Conservation (phyloP, 148 eudicot species). For the Hydrangea macrophylla region DNA sequence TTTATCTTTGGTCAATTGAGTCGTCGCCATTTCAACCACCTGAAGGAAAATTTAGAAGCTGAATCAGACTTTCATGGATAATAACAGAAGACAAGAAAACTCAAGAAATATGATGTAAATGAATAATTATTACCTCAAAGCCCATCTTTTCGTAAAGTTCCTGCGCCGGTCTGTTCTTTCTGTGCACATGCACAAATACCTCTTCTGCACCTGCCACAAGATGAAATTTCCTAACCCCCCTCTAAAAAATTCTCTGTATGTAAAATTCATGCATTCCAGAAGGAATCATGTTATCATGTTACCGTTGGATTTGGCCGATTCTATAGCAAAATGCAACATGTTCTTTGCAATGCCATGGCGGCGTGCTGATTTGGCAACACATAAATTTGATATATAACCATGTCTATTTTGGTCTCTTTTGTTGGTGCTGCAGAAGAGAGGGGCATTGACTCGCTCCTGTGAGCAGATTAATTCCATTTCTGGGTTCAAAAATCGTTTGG, state of each 20-base stretch:
- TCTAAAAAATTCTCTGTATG: background rate
- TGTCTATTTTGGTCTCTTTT: conserved; percentile 33
- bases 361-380: conserved; percentile 75
- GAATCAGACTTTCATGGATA: conserved; percentile 9
- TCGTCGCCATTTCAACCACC: conserved; percentile 53
- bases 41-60: conserved; percentile 21
- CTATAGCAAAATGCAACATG: conserved; percentile 69
- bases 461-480: background rate
- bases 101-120: background rate
- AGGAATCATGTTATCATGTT: background rate
- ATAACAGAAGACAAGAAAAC: background rate
- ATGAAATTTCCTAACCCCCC: background rate
- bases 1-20: conserved; percentile 35
- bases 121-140: conserved; percentile 47
- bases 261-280: background rate
- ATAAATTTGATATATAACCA: conserved; percentile 62
- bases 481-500: background rate
- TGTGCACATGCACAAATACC: conserved; percentile 69
- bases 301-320: conserved; percentile 61
- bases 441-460: conserved; percentile 54
- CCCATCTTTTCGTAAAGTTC: conserved; percentile 69
- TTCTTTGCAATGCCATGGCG: conserved; percentile 71
- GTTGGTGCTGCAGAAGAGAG: conserved; percentile 37
- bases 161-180: conserved; percentile 55
- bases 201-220: conserved; percentile 52